These are phyloP conservation scores for Cercospora brassicicola DNA, from an alignment of 2,329 filamentous ascomycete species.

Conservation along the genomic window DNA sequence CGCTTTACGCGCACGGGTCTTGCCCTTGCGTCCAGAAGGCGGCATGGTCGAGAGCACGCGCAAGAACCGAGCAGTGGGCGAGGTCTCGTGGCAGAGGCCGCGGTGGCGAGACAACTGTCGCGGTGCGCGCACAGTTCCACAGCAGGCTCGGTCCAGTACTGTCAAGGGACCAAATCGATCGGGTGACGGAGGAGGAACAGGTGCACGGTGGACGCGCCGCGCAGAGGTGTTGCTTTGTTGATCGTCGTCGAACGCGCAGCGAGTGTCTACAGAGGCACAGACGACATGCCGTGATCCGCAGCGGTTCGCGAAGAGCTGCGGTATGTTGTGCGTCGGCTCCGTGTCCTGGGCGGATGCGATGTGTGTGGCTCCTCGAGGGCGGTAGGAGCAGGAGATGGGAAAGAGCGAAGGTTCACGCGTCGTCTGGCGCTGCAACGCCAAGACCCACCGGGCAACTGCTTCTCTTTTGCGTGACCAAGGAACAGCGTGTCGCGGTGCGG, in stretches of 20 bases:
- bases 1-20: conserved; percentile 37
- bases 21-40: conserved; percentile 38
- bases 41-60: conserved; percentile 30
- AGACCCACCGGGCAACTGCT: not conserved
- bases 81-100: not conserved
- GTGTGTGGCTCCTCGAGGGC: not conserved
- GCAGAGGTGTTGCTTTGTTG: not conserved
- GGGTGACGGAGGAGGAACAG: not conserved
- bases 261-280: not conserved
- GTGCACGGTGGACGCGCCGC: not conserved
- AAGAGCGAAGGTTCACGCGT: not conserved
- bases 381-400: not conserved
- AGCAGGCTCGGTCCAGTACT: not conserved
- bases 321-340: not conserved
- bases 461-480: not conserved
- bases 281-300: not conserved
- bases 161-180: not conserved
- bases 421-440: not conserved
- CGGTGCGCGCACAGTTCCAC: not conserved
- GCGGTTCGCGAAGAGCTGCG: not conserved
- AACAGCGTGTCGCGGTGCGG: not conserved
- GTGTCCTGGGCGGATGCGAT: not conserved
- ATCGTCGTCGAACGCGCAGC: not conserved
- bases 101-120: not conserved
- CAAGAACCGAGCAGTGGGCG: not conserved